A percentile compares a stretch with the other conserved stretches of the same genome.
These are phyloP conservation scores for Xylaria telfairii DNA, from an alignment of 495 filamentous ascomycete genomes.

Conservation along the genomic window DNA sequence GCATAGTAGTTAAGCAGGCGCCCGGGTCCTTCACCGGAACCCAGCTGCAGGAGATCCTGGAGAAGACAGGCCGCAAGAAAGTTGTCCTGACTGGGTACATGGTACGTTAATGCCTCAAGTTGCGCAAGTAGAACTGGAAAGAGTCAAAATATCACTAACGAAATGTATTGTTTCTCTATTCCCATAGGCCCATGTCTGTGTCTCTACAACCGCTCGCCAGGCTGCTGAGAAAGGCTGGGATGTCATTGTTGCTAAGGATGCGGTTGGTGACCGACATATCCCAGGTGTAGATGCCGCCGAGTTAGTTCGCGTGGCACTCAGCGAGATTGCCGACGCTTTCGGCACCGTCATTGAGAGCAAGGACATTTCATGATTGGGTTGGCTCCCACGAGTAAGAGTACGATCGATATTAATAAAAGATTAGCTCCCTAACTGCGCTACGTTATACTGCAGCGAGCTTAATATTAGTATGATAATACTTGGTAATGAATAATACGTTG, in stretches of 20 bases:
- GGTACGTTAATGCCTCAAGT: neutral
- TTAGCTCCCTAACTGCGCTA: neutral
- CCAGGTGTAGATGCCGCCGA: conserved; percentile 50
- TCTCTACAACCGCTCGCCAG: conserved; percentile 64
- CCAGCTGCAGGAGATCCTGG: conserved; percentile 36
- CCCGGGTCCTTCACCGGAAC: conserved; percentile 41
- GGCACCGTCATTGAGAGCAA: conserved; percentile 50
- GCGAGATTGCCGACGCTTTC: conserved; percentile 56
- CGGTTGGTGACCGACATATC: conserved; percentile 64
- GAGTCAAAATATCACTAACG: neutral
- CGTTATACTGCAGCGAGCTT: neutral
- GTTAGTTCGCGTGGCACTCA: conserved; percentile 47
- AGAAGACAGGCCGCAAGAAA: conserved; percentile 36
- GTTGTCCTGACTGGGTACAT: conserved; percentile 30
- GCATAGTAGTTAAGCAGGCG: conserved; percentile 46
- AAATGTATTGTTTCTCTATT: conserved; percentile 3
- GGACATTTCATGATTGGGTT: conserved; percentile 33
- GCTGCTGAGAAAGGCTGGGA: conserved; percentile 64
- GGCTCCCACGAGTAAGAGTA: neutral
- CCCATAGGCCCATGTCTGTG: conserved; percentile 65
- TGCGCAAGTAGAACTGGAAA: neutral
- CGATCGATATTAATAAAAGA: neutral
- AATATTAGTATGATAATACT: neutral
- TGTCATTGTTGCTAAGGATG: conserved; percentile 61
- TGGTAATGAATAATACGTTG: too few relatives aligned